Evolutionary conservation across 2,329 filamentous ascomycete genomes (phyloP), one percentile per base, ranked within the genome.

Genomic region (Cercospora beticola): DNA sequence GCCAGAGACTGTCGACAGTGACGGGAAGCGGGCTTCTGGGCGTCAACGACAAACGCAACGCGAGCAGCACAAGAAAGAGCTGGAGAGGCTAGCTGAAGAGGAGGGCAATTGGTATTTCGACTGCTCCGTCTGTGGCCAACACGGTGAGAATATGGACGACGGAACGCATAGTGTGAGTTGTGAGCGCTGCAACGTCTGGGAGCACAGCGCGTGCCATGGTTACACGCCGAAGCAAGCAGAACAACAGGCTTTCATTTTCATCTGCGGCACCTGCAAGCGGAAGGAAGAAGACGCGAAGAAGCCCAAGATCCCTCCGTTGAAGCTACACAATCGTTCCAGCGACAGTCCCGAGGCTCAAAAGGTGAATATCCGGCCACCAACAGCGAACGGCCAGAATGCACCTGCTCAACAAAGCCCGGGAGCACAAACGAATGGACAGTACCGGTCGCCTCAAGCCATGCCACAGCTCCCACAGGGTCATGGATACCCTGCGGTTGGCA

Each of bases 31-130:
- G 62, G 81, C 91, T 26, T 97, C 93, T 2, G 91, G 93, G 74
- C 88, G 93, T 62, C 89, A 91, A 65, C 86, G 94, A n/a, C 90
- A 93, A 76, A 89, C 89, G 3, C 91, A 95, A 78, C 92, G 96
- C 75, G 91, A 93, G 75, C 91, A 87, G 79, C 92, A 89, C 71
- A 90, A 91, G 78, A 89, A 89, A 78, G 92, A 92, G 36, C 83
- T 97, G 10, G 86, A 91, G 73, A 87, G 90, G 65, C 85, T 97
- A 26, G 87, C 80, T 3, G 81, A 89, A 21, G 85, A 89, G 73
- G 92, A 95, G 59, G 92, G 93, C 12, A 88, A 93, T 62, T 98
- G 95, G 95, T 87, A 93, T 46, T 99, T 99, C 74, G 95, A 99
- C 78, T 99, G 95, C 78, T 85, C 87, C 14, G 86, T 92, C 28